These are phyloP conservation scores for Sporothrix luriei DNA, from an alignment of 2,329 filamentous ascomycete species.

Conservation along the genomic window DNA sequence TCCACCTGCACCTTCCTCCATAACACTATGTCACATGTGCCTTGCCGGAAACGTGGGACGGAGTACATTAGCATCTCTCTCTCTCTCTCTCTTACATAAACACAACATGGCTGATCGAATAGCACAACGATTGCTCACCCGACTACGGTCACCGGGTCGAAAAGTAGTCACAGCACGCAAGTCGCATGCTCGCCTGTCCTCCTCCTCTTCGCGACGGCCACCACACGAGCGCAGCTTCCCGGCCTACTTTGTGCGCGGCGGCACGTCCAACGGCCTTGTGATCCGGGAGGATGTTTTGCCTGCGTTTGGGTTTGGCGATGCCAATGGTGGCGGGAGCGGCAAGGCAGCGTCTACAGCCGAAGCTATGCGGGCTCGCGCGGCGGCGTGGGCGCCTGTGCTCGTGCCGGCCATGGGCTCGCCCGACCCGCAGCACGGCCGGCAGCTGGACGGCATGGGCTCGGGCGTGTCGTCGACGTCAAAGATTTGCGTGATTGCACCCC, in stretches of 20 bases:
- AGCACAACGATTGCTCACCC: neutral
- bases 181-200: neutral
- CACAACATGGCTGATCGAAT: neutral
- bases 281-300: slow-evolving; percentile 38
- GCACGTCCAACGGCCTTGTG: slow-evolving; percentile 42
- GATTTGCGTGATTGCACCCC: slow-evolving; percentile 64
- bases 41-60: neutral
- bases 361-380: slow-evolving; percentile 22
- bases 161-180: neutral
- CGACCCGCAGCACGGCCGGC: slow-evolving; percentile 64
- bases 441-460: slow-evolving; percentile 72
- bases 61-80: neutral
- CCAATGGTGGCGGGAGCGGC: neutral
- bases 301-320: neutral
- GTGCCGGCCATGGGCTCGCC: slow-evolving; percentile 61
- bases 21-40: neutral
- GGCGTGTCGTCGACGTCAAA: slow-evolving; percentile 71
- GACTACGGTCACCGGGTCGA: neutral
- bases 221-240: slow-evolving; percentile 36
- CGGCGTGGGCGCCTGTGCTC: slow-evolving; percentile 38
- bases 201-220: neutral
- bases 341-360: neutral
- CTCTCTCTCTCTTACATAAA: neutral
- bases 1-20: slow-evolving; percentile 17
- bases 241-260: slow-evolving; percentile 41